Evolutionary conservation across 2,329 filamentous ascomycete genomes (phyloP), one percentile per base, ranked within the genome.

Genomic region (Pseudogymnoascus sp.): DNA sequence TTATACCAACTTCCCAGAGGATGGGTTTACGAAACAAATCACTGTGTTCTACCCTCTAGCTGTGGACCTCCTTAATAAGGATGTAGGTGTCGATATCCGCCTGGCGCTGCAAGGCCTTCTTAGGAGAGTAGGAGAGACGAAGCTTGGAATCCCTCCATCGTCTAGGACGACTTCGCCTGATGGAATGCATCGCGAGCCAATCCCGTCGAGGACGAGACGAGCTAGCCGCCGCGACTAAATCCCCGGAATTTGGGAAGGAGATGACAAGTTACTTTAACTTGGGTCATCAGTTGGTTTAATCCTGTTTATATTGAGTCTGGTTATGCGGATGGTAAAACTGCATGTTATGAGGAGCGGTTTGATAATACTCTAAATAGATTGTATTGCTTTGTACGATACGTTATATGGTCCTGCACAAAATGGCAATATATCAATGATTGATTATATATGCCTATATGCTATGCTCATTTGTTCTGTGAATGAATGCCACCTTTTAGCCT

Each of bases 41-140:
- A 79, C 83, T 50, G 85, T 85, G 3, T 97, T 99, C 73, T 96
- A 96, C 70, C 91, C 92, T 2, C 78, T 97, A 14, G 84, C 86
- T 3, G 85, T 97, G 0, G 91, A 95, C 60, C 77, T 99, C 14
- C 78, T 99, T 61, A 84, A 82, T 64, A 89, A 90, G 63, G 93
- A 97, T 66, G 81, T 97, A 67, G 90, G 86, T 9, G 72, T 81
- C 1, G 94, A 99, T 65, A 79, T 97, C 32, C 84, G 95, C 63
- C 75, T 84, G 8, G 88, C 90, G 1, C 79, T 99, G 41, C 86
- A 96, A 64, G 81, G 84, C 0, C 80, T 97, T 22, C 79, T 97
- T 64, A 81, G 87, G 67, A 81, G 92, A 37, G 87, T 97, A 1
- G 95, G 94, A 59, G 93, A 97, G 75, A 84, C 89, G 2, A 81